phyloP scores from a whole-genome alignment of 306 rosid genomes.

The Medicago ruthenica region DNA sequence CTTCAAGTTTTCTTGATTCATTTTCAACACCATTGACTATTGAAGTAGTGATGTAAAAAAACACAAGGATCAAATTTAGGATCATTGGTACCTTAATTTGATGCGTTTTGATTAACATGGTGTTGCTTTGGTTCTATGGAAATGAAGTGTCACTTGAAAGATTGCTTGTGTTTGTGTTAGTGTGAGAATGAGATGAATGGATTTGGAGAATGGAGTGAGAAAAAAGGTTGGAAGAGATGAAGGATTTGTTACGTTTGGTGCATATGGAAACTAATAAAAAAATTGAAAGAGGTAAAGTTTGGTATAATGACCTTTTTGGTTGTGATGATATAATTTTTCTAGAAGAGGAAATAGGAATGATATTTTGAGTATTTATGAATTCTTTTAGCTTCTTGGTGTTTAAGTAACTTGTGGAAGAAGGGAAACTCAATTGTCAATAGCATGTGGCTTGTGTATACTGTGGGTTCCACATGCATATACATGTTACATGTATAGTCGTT shows the following conservation, averaged over 20 bases:
- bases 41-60: conserved; percentile 26
- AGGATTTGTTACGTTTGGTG: conserved; percentile 56
- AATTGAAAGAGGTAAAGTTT: neutral
- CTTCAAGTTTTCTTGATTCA: conserved; percentile 49
- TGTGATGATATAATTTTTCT: conserved; percentile 25
- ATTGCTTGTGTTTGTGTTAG: neutral
- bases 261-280: conserved; percentile 51
- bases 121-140: neutral
- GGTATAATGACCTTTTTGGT: conserved; percentile 12
- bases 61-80: conserved; percentile 37
- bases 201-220: conserved; percentile 10
- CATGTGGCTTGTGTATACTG: conserved; percentile 40
- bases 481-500: neutral
- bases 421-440: conserved; percentile 29
- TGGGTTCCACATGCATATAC: conserved; percentile 42
- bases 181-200: conserved; percentile 6
- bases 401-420: conserved; percentile 46
- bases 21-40: conserved; percentile 35
- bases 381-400: conserved; percentile 22
- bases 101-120: conserved; percentile 35
- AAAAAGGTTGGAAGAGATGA: conserved; percentile 8
- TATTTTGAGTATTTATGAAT: neutral
- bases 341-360: neutral
- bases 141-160: neutral
- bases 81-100: conserved; percentile 40